These are phyloP conservation scores for Fistulinella prunicolor DNA, from an alignment of 768 basidiomycete genomes.

Conservation along the genomic window DNA sequence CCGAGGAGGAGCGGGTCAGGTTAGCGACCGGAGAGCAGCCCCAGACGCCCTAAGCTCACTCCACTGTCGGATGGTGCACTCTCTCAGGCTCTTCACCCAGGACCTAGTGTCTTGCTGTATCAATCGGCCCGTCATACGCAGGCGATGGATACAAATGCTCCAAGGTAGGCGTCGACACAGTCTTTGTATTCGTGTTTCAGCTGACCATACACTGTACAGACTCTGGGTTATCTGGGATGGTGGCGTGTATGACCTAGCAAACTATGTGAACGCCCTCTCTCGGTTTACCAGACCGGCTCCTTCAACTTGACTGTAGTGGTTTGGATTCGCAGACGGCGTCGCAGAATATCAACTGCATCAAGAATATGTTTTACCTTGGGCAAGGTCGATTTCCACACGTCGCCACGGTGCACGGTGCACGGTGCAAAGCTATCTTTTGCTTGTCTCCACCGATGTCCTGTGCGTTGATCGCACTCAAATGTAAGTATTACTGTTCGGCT, in stretches of 20 bases:
- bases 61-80: too few species aligned
- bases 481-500: constrained; percentile 51
- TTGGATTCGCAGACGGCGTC: constrained; percentile 47
- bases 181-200: neutral
- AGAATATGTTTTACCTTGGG: constrained; percentile 79
- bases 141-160: constrained; percentile 46
- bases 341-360: constrained; percentile 65
- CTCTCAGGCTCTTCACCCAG: too few species aligned
- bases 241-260: constrained; percentile 78
- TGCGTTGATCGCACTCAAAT: constrained; percentile 78
- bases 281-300: constrained; percentile 45
- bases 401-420: constrained; percentile 74
- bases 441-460: constrained; percentile 71
- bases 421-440: constrained; percentile 80
- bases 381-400: constrained; percentile 72
- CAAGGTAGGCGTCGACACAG: constrained; percentile 33
- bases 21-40: too few species aligned
- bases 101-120: too few species aligned
- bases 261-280: constrained; percentile 80
- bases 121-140: too few species aligned
- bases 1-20: too few species aligned
- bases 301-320: constrained; percentile 47
- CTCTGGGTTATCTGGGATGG: constrained; percentile 81
- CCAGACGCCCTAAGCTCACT: too few species aligned
- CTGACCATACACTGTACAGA: constrained; percentile 36